phyloP scores from a whole-genome alignment of 805 yeast species.

The Zygotorulaspora sp. region DNA sequence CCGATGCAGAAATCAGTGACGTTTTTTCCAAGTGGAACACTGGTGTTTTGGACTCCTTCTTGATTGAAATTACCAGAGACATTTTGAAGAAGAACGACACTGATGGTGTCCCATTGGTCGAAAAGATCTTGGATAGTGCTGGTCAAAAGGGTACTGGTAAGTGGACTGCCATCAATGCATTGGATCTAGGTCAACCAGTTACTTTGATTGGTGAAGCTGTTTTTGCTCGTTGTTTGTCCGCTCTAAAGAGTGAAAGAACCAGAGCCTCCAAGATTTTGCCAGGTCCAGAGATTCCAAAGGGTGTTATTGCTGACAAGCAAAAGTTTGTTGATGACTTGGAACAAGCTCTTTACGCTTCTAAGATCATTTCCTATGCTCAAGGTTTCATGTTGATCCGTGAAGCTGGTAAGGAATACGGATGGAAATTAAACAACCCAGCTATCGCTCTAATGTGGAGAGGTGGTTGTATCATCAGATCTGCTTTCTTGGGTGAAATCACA shows the following conservation, averaged over 20 bases:
- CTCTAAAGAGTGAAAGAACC: slow-evolving; percentile 86
- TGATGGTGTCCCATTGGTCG: slow-evolving; percentile 90
- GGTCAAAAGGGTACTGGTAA: slow-evolving; percentile 99
- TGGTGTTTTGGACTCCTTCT: slow-evolving; percentile 96
- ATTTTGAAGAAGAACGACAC: slow-evolving; percentile 83
- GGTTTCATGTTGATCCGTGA: slow-evolving; percentile 99
- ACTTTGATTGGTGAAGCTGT: slow-evolving; percentile 99
- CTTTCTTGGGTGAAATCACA: slow-evolving; percentile 95
- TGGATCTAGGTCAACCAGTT: slow-evolving; percentile 97
- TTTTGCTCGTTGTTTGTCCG: slow-evolving; percentile 91
- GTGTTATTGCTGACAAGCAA: slow-evolving; percentile 66
- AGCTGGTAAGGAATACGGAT: slow-evolving; percentile 93
- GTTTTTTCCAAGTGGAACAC: slow-evolving; percentile 92
- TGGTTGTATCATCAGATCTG: slow-evolving; percentile 99
- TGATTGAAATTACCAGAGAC: slow-evolving; percentile 94
- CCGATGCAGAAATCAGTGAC: slow-evolving; percentile 87
- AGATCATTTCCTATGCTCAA: slow-evolving; percentile 97
- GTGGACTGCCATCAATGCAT: slow-evolving; percentile 98
- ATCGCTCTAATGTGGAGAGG: slow-evolving; percentile 99
- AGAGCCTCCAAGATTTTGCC: slow-evolving; percentile 72
- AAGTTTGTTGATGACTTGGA: slow-evolving; percentile 88
- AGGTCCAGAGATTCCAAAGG: slow-evolving; percentile 71
- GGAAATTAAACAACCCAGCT: slow-evolving; percentile 97
- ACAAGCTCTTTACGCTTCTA: slow-evolving; percentile 97
- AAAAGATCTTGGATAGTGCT: slow-evolving; percentile 93